Percentiles rank a stretch among this genome's conserved stretches.
These are phyloP conservation scores for Gyrodon lividus DNA, from an alignment of 768 basidiomycete genomes.

Conservation along the genomic window DNA sequence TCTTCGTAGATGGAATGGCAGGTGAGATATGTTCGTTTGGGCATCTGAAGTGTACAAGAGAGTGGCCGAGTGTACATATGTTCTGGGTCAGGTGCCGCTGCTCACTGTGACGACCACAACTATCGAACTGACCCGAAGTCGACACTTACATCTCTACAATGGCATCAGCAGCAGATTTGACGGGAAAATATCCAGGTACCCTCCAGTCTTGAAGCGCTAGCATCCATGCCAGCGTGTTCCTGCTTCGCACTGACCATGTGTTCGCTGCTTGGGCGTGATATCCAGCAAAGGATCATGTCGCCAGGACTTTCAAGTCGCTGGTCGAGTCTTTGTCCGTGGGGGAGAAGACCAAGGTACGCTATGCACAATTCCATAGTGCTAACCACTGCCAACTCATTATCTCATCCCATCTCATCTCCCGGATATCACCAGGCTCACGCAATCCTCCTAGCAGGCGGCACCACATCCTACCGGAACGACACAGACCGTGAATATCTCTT, in stretches of 20 bases:
- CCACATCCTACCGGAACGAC: constrained; percentile 67
- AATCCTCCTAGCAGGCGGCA: constrained; percentile 64
- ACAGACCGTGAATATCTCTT: constrained; percentile 82
- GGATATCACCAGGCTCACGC: constrained; percentile 56
- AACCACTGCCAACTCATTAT: background rate
- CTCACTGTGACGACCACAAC: too few species aligned
- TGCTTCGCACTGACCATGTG: background rate
- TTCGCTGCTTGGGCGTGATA: background rate
- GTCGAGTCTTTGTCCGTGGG: constrained; percentile 45
- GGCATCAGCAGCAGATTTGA: constrained; percentile 4
- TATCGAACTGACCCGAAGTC: too few species aligned
- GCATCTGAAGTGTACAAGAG: too few species aligned
- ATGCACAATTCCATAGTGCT: too few species aligned
- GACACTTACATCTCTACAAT: background rate
- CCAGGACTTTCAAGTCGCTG: constrained; percentile 54
- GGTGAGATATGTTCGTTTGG: too few species aligned
- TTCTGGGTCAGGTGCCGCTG: too few species aligned
- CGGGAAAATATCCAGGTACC: constrained; percentile 24
- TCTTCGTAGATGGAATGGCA: too few species aligned
- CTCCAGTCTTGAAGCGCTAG: too few species aligned
- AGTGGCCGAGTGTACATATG: too few species aligned
- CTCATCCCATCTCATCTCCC: background rate
- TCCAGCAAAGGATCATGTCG: constrained; percentile 51
- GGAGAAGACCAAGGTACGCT: constrained; percentile 52
- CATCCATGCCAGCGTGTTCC: too few species aligned